A percentile compares a stretch with the other conserved stretches of the same genome.
These are phyloP conservation scores for Fusarium begoniae DNA, from an alignment of 2,329 filamentous ascomycete genomes.

Conservation along the genomic window DNA sequence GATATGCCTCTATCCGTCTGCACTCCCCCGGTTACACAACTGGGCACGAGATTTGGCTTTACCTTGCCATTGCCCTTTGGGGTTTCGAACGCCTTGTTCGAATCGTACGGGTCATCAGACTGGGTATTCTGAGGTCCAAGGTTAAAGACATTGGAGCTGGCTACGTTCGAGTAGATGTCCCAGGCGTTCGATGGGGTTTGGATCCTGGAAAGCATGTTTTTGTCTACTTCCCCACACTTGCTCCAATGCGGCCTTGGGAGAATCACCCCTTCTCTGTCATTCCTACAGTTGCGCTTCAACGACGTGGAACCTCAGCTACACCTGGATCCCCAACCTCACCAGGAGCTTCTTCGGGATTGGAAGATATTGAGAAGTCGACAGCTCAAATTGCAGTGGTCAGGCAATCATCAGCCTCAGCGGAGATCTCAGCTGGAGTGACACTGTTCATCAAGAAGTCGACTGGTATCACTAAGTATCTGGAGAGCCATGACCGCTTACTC, in stretches of 20 bases:
- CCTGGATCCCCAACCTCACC: background rate
- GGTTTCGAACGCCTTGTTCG: slow-evolving; percentile 43
- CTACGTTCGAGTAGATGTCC: background rate
- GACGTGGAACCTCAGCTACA: background rate
- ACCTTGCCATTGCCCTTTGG: slow-evolving; percentile 44
- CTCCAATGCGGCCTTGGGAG: slow-evolving; percentile 3
- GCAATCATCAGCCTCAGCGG: background rate
- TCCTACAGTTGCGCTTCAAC: background rate
- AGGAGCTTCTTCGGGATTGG: background rate
- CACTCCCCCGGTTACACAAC: slow-evolving; percentile 43
- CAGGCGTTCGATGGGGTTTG: background rate
- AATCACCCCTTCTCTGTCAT: slow-evolving; percentile 15
- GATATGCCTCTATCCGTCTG: slow-evolving; percentile 38
- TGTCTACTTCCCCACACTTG: slow-evolving; percentile 11
- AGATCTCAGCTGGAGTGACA: background rate
- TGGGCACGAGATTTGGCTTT: slow-evolving; percentile 53
- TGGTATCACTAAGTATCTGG: slow-evolving; percentile 4
- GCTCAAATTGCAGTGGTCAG: background rate
- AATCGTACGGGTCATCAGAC: slow-evolving; percentile 26
- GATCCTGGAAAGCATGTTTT: slow-evolving; percentile 14
- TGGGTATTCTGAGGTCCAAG: slow-evolving; percentile 34
- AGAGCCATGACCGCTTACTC: slow-evolving; percentile 3
- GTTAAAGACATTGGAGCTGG: slow-evolving; percentile 14
- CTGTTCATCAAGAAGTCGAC: slow-evolving; percentile 6
- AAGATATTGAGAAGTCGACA: background rate